phyloP scores from a whole-genome alignment of 2,329 filamentous ascomycete genomes.

The Pleomassaria siparia region DNA sequence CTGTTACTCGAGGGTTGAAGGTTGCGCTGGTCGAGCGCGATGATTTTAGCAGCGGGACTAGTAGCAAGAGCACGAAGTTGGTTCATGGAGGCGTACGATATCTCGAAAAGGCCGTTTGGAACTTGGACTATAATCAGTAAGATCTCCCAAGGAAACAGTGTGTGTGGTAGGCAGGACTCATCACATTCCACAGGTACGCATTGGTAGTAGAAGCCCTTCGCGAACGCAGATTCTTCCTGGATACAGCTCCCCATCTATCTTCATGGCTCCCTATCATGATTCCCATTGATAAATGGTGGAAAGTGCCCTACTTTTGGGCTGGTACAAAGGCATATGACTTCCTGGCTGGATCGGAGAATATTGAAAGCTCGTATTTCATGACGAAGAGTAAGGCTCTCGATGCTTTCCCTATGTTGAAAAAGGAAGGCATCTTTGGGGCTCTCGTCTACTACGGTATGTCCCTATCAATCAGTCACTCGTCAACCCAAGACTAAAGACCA shows the following conservation, averaged over 20 bases:
- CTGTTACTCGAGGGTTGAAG: conserved; percentile 74
- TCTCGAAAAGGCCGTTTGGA: conserved; percentile 83
- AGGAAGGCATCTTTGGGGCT: conserved; percentile 74
- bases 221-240: conserved; percentile 80
- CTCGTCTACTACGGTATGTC: conserved; percentile 76
- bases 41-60: conserved; percentile 80
- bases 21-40: conserved; percentile 81
- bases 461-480: background rate
- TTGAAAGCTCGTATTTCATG: conserved; percentile 86
- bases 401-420: conserved; percentile 86
- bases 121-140: conserved; percentile 79
- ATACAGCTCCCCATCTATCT: conserved; percentile 80
- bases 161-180: conserved; percentile 8
- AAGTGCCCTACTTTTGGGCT: conserved; percentile 77
- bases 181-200: conserved; percentile 51
- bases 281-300: conserved; percentile 80
- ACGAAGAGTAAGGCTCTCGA: conserved; percentile 84
- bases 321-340: conserved; percentile 84
- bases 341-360: conserved; percentile 81
- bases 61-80: conserved; percentile 84
- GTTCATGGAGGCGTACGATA: conserved; percentile 85
- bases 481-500: conserved; percentile 24
- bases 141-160: conserved; percentile 11
- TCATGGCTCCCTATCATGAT: conserved; percentile 82
- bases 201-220: conserved; percentile 80